Conservation (phyloP, 2,329 filamentous ascomycete genomes). For the Aspergillus thermomutatus region DNA sequence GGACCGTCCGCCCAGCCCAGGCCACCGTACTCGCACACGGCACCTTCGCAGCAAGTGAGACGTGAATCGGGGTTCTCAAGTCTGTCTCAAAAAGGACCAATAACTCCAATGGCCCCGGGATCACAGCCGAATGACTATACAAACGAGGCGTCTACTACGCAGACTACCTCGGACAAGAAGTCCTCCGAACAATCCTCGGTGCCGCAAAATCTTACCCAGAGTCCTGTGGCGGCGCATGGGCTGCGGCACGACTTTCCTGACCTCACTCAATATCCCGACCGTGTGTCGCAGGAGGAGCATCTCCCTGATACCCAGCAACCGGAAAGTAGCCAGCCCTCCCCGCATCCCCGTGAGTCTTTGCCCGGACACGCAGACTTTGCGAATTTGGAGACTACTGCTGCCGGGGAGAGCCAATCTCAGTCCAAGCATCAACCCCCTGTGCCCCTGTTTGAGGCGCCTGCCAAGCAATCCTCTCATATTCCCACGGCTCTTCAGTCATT, state of each 20-base stretch:
- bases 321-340: constrained; percentile 32
- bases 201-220: constrained; percentile 66
- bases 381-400: constrained; percentile 27
- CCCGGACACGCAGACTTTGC: constrained; percentile 24
- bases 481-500: constrained; percentile 31
- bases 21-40: constrained; percentile 45
- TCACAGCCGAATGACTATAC: constrained; percentile 61
- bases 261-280: constrained; percentile 47
- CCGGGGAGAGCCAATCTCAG: constrained; percentile 38
- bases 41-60: constrained; percentile 44
- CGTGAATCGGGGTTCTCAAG: constrained; percentile 45
- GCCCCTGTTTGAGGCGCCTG: constrained; percentile 37
- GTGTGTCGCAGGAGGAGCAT: constrained; percentile 56
- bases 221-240: constrained; percentile 43
- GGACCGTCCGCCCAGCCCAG: constrained; percentile 50
- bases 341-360: constrained; percentile 23
- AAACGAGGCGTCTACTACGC: constrained; percentile 89
- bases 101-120: constrained; percentile 57
- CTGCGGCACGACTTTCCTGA: constrained; percentile 50
- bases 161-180: constrained; percentile 75
- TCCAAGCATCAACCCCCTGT: constrained; percentile 36
- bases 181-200: constrained; percentile 72
- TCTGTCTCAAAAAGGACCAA: constrained; percentile 49
- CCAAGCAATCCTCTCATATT: constrained; percentile 21
- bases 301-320: constrained; percentile 63